Percentiles rank a stretch among this genome's conserved stretches.
These are phyloP conservation scores for Leishmania braziliensis DNA, from an alignment of 208 protist species.

Conservation along the genomic window DNA sequence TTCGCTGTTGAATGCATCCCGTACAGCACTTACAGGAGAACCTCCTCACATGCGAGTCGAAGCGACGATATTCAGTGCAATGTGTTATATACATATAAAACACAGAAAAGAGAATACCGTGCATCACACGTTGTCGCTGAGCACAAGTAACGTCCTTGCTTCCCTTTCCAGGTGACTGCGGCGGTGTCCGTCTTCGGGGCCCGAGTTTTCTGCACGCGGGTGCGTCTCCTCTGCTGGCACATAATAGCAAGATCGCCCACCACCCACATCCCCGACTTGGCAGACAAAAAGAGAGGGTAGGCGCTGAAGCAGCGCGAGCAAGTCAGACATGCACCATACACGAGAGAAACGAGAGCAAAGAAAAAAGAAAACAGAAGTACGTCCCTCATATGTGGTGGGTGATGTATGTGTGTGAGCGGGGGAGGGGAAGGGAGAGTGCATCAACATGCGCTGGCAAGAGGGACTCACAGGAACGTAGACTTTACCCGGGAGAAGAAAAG, in stretches of 20 bases:
- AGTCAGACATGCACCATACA: not conserved
- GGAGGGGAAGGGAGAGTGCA: not conserved
- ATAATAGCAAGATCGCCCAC: not conserved
- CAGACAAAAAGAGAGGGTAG: not conserved
- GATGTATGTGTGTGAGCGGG: not conserved
- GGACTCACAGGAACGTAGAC: not conserved
- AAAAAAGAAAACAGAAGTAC: not conserved
- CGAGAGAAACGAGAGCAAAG: not conserved
- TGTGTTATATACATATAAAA: not conserved
- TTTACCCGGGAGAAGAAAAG: not conserved
- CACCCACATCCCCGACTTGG: not conserved
- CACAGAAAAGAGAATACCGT: not conserved
- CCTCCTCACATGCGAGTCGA: not conserved
- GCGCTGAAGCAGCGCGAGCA: no score
- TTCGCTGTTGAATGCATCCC: not conserved
- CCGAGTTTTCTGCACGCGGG: not conserved
- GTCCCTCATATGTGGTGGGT: not conserved
- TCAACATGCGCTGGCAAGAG: constrained; percentile 1
- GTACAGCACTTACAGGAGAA: not conserved
- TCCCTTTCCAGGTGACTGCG: not conserved
- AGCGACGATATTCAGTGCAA: not conserved
- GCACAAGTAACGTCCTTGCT: not conserved
- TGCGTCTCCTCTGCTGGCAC: not conserved
- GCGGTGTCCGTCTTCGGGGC: not conserved
- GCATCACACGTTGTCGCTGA: not conserved